Evolutionary conservation across 192 early-diverging fungal species (phyloP), one percentile per base, ranked within the genome.

Genomic region (Gryganskiella cystojenkinii): DNA sequence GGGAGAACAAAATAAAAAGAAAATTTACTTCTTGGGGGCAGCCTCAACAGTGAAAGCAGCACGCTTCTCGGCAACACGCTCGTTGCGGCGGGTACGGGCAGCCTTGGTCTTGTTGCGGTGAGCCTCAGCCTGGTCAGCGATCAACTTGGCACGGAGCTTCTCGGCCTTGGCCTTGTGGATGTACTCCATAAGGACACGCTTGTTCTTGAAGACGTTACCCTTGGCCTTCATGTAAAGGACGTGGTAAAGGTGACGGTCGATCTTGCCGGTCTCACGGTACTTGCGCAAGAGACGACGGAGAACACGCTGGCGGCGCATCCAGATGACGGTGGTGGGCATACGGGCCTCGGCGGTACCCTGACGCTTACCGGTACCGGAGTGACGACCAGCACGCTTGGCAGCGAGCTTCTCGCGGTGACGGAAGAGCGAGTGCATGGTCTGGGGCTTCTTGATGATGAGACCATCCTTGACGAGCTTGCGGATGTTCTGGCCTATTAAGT

Each of bases 201-300:
- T 98, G 94, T 96, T 98, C 93, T 98, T 98, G 90, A 98, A 98
- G 58, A 95, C 94, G 87, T 97, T 97, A 96, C 96, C 96, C 94
- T 98, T 98, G 64, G 95, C 89, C 90, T 96, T 97, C 80, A 96
- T 81, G 91, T 98, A 98, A 71, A 98, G 88, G 71, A 87, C 83
- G 87, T 96, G 96, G 92, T 98, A 91, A 90, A 98, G 87, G 89
- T 97, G 96, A 82, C 91, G 90, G 87, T 98, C 96, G 80, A 98
- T 97, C 92, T 98, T 98, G 73, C 92, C 93, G 76, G 92, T 82
- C 85, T 97, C 96, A 71, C 96, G 90, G 94, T 98, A 98, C 87
- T 96, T 97, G 89, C 92, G 85, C 69, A 98, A 87, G 33, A 98
- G 88, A 75, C 94, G 91, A 75, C 96, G 92, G 62, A 98, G 89